Conservation (phyloP, 2,329 filamentous ascomycete species). For the Penicillium sp. region DNA sequence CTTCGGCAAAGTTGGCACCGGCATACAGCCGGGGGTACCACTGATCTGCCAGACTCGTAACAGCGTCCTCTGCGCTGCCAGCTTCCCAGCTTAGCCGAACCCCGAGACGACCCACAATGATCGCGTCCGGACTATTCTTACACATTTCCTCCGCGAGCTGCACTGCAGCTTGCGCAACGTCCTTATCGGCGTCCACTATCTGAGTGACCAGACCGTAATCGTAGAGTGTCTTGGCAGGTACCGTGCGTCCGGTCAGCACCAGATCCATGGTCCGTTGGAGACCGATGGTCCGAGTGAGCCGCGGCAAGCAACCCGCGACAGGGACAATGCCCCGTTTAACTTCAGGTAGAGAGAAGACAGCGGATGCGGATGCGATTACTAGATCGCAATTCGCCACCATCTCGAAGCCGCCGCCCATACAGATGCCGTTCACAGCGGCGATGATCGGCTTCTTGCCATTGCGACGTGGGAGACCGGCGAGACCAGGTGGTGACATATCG, state of each 20-base stretch:
- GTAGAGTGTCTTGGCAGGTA: slow-evolving; percentile 60
- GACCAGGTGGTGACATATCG: slow-evolving; percentile 51
- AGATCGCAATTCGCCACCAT: slow-evolving; percentile 74
- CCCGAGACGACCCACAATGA: slow-evolving; percentile 69
- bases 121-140: slow-evolving; percentile 68
- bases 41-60: slow-evolving; percentile 55
- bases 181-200: slow-evolving; percentile 49
- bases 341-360: slow-evolving; percentile 70
- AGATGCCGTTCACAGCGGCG: slow-evolving; percentile 73
- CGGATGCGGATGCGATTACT: slow-evolving; percentile 51
- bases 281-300: slow-evolving; percentile 66
- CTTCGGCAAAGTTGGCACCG: slow-evolving; percentile 72
- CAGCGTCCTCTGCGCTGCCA: slow-evolving; percentile 63
- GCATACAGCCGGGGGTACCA: slow-evolving; percentile 61
- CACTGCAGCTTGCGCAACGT: slow-evolving; percentile 47
- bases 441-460: slow-evolving; percentile 72
- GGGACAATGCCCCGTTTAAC: slow-evolving; percentile 70
- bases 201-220: slow-evolving; percentile 71
- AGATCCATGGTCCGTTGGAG: slow-evolving; percentile 70
- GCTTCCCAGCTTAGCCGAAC: slow-evolving; percentile 70
- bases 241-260: slow-evolving; percentile 62
- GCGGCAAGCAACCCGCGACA: slow-evolving; percentile 68
- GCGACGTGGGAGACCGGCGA: slow-evolving; percentile 66
- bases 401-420: slow-evolving; percentile 75
- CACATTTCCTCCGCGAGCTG: slow-evolving; percentile 61